Evolutionary conservation across 805 yeast genomes (phyloP), one percentile per base, ranked within the genome.

Genomic region (Pichia kluyveri): DNA sequence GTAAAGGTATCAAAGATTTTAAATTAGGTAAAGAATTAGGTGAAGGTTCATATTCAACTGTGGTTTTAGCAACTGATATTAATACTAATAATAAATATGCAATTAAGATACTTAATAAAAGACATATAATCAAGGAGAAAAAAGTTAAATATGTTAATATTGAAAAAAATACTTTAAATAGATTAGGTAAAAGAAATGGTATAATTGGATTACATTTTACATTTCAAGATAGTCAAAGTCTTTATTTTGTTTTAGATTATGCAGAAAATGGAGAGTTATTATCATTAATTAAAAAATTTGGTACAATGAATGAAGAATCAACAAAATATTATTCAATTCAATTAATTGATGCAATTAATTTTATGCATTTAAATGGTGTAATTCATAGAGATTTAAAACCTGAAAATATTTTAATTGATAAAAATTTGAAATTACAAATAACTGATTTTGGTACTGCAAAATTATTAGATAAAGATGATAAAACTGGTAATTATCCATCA

Each of bases 21-120:
- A 82, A 80, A 54, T 82, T 93, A 57, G 96, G 96, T 15, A 80
- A 85, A 37, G 82, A 82, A 28, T 72, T 93, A 17, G 99, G 99
- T 2, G 96, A 89, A 63, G 99, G 99, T 1, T 88, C 97, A 3
- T 93, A 91, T 61, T 90, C 97, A 4, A 88, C 96, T 0, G 99
- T 91, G 10, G 82, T 81, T 53, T 80, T 88, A 48, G 99, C 96
- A 1, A 71, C 83, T 1, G 99, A 91, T 60, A 60, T 75, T 15
- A 77, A 79, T 52, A 81, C 84, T 11, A 69, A 77, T 57, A 64
- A 71, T 60, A 65, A 79, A 67, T 86, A 81, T 61, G 95, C 95
- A 1, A 82, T 86, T 11, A 86, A 86, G 60, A 77, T 85, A 4
- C 66, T 86, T 48, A 88, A 82, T 61, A 86, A 86, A 60, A 73